Conservation (phyloP, 1,284 basidiomycete genomes). For the Papiliotrema terrestris region DNA sequence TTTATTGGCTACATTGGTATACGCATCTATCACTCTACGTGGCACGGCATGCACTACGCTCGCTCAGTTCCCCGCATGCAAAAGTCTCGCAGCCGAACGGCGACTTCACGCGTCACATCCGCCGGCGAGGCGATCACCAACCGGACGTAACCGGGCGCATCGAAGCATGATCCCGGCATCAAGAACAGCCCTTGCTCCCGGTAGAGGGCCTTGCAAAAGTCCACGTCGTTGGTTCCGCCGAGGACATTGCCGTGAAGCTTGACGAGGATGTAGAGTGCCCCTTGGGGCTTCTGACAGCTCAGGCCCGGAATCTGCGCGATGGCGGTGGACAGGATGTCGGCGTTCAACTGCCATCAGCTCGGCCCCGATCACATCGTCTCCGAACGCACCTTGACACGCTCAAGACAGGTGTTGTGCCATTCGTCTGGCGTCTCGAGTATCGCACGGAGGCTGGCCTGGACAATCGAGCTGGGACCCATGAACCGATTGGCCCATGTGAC, state of each 20-base stretch:
- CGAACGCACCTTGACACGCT: constrained; percentile 28
- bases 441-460: constrained; percentile 42
- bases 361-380: constrained; percentile 5
- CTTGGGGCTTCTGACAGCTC: constrained; percentile 31
- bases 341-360: constrained; percentile 24
- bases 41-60: too few species aligned
- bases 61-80: constrained; percentile 11
- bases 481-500: constrained; percentile 36
- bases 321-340: neutral
- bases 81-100: constrained; percentile 39
- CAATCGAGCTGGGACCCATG: constrained; percentile 43
- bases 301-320: constrained; percentile 36
- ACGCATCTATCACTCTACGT: too few species aligned
- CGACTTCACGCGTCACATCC: constrained; percentile 37
- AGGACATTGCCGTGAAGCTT: constrained; percentile 31
- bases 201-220: constrained; percentile 40
- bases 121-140: constrained; percentile 43
- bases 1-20: too few species aligned
- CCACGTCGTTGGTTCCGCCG: constrained; percentile 28
- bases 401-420: constrained; percentile 40
- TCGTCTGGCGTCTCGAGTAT: constrained; percentile 38
- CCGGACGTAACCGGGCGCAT: constrained; percentile 40
- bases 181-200: constrained; percentile 44
- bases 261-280: constrained; percentile 45
- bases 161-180: constrained; percentile 43